Evolutionary conservation across 306 rosid genomes (phyloP), one percentile per base, ranked within the genome.

Genomic region (Clitoria ternatea): DNA sequence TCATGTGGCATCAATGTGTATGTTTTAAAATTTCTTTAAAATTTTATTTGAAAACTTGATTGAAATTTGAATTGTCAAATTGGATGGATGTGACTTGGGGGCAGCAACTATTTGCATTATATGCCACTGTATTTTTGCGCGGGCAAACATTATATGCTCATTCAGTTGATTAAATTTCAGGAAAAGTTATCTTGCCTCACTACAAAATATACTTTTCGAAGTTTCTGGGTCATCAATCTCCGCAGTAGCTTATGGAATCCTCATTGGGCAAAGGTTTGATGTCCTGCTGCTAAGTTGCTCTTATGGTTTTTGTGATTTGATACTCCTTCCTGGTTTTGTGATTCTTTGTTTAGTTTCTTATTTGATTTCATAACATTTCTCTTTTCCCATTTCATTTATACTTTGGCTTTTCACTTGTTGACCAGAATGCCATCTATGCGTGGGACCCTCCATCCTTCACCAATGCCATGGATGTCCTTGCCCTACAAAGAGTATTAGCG

Each of bases 381-480:
- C 4, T 56, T 50, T 29, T 52, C 7, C 8, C 32, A 18, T 27
- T 59, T 24, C 5, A 67, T 49, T 15, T 24, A n/a, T 33, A 32
- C 45, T 47, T 45, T 3, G 18, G 9, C 36, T 30, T 71, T 64
- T 73, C 22, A 1, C 24, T 66, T 54, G 12, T 59, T 59, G 74
- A 62, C n/a, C 87, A 93, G 96, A 81, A 70, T 86, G 55, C 70
- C 86, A 24, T 81, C 73, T 56, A 62, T 76, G 37, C 68, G 82
- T 7, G 85, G 89, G 60, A 75, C 88, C 40, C 77, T 81, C 67
- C 83, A 85, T 72, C 94, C 90, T 68, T 76, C 98, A 69, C 86
- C 77, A 14, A 57, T 84, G 90, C 92, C 96, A 66, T 93, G 97
- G 98, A 85, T 83, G 87, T 77, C 78, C 73, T 76, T 93, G 61